These are phyloP conservation scores for Curvularia sp. DNA, from an alignment of 2,329 filamentous ascomycete genomes.

Conservation along the genomic window DNA sequence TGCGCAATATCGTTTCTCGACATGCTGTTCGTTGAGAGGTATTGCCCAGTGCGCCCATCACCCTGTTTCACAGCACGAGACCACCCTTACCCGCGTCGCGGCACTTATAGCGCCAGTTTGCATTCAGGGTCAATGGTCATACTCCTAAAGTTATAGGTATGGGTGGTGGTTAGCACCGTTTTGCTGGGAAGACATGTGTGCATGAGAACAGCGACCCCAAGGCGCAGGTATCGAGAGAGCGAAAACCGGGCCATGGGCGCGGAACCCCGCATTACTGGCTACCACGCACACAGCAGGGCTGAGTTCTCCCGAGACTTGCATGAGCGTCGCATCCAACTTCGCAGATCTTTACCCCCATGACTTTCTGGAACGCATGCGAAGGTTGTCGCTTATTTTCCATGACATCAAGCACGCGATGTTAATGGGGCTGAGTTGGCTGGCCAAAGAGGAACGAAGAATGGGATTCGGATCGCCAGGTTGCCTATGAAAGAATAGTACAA, in stretches of 20 bases:
- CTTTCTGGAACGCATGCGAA: not conserved
- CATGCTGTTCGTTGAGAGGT: conserved; percentile 6
- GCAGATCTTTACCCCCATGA: not conserved
- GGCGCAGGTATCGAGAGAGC: not conserved
- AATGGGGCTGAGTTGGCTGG: not conserved
- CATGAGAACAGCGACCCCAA: not conserved
- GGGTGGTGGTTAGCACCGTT: not conserved
- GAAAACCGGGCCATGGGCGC: not conserved
- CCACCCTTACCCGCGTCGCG: not conserved
- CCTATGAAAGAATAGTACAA: not conserved
- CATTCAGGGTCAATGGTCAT: not conserved
- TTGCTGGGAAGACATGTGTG: not conserved
- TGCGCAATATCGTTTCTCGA: conserved; percentile 12
- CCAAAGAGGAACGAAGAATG: not conserved
- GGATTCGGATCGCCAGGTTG: not conserved
- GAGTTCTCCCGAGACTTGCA: not conserved
- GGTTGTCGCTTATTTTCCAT: not conserved
- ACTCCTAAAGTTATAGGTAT: not conserved
- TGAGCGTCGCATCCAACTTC: not conserved
- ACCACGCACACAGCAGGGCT: not conserved
- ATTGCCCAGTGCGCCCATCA: not conserved
- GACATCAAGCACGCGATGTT: not conserved
- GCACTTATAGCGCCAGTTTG: not conserved
- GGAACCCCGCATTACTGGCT: not conserved
- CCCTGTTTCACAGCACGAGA: not conserved